Evolutionary conservation across 805 yeast genomes (phyloP).

Genomic region (Candida maltosa): DNA sequence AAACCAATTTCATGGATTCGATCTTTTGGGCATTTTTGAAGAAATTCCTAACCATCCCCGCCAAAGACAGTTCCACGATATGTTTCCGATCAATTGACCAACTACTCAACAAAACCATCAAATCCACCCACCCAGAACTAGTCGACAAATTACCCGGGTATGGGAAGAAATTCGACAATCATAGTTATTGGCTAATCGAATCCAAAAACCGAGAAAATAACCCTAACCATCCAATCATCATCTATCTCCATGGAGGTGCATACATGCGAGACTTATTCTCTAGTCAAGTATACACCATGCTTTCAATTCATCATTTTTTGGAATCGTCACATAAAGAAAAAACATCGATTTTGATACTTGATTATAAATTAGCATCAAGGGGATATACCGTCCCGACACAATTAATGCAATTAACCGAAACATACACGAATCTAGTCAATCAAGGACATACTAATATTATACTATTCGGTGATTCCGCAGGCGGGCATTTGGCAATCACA

Average conservation of each 20-base stretch:
- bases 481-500: slow-evolving; percentile 34
- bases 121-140: slow-evolving; percentile 5
- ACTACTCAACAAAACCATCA: slow-evolving; percentile 11
- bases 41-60: slow-evolving; percentile 12
- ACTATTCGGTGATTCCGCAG: slow-evolving; percentile 42
- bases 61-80: slow-evolving; percentile 11
- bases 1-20: slow-evolving; percentile 9
- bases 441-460: slow-evolving; percentile 26
- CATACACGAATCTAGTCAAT: slow-evolving; percentile 18
- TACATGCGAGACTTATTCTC: slow-evolving; percentile 26
- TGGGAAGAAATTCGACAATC: slow-evolving; percentile 26
- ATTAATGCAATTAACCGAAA: slow-evolving; percentile 22
- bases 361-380: slow-evolving; percentile 26
- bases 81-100: slow-evolving; percentile 8
- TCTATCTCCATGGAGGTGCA: slow-evolving; percentile 41
- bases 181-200: slow-evolving; percentile 33
- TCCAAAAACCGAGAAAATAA: slow-evolving; percentile 18
- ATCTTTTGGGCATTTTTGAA: slow-evolving; percentile 13
- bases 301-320: slow-evolving; percentile 25
- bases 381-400: slow-evolving; percentile 31
- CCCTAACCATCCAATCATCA: slow-evolving; percentile 23
- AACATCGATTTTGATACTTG: slow-evolving; percentile 25
- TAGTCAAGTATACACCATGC: slow-evolving; percentile 24
- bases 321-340: slow-evolving; percentile 12
- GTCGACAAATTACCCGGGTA: slow-evolving; percentile 19